Conservation (phyloP, 2,329 filamentous ascomycete genomes). For the Aspergillus floridensis region DNA sequence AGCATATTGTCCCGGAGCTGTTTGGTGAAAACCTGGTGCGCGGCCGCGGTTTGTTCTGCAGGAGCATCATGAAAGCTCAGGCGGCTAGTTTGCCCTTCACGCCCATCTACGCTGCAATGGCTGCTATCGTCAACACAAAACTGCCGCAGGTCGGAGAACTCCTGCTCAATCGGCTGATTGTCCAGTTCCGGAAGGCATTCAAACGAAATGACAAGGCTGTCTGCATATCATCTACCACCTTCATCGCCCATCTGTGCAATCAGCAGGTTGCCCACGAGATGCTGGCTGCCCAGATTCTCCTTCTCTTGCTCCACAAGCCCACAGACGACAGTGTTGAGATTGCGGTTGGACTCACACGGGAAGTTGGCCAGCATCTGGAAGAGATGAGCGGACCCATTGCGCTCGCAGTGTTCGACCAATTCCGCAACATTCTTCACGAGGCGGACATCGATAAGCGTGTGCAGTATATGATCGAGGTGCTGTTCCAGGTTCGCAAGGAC, state of each 20-base stretch:
- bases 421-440: slow-evolving; percentile 91
- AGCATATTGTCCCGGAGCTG: slow-evolving; percentile 91
- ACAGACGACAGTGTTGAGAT: slow-evolving; percentile 98
- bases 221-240: slow-evolving; percentile 87
- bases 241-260: slow-evolving; percentile 92
- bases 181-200: slow-evolving; percentile 94
- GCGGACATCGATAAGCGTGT: slow-evolving; percentile 95
- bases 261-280: slow-evolving; percentile 95
- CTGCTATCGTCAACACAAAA: slow-evolving; percentile 95
- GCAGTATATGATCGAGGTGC: slow-evolving; percentile 98
- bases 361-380: slow-evolving; percentile 90
- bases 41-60: slow-evolving; percentile 87
- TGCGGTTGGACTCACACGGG: slow-evolving; percentile 85
- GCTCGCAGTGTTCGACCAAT: slow-evolving; percentile 90
- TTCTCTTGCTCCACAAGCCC: slow-evolving; percentile 89
- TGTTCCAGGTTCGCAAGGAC: slow-evolving; percentile 95
- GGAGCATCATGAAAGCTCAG: slow-evolving; percentile 98
- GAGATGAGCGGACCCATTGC: slow-evolving; percentile 91
- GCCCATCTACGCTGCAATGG: slow-evolving; percentile 93
- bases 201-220: slow-evolving; percentile 96
- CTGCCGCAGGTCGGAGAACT: slow-evolving; percentile 91
- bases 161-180: slow-evolving; percentile 76
- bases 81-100: slow-evolving; percentile 94
- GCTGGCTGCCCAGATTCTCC: slow-evolving; percentile 84
- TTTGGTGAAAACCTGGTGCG: slow-evolving; percentile 93